A percentile compares a stretch with the other conserved stretches of the same genome.
Evolutionary conservation across 1,284 basidiomycete genomes (phyloP).

Genomic region (Baeospora myosura): DNA sequence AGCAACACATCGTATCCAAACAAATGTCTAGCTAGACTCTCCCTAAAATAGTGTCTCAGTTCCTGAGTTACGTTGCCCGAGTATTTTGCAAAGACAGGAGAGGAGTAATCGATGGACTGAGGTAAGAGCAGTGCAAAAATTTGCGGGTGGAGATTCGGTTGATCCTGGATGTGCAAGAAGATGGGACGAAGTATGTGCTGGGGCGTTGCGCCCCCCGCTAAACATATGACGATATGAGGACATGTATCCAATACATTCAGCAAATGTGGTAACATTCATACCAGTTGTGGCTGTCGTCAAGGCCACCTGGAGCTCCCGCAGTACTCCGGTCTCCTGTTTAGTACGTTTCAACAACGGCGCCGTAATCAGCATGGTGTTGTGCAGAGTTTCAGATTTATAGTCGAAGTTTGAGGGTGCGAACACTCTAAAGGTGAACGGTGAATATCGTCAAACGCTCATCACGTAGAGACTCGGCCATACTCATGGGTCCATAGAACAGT

Average conservation of each 20-base stretch:
- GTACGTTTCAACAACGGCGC: conserved; percentile 43
- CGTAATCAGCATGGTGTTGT: conserved; percentile 51
- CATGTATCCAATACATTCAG: too few relatives aligned
- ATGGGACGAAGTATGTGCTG: conserved; percentile 46
- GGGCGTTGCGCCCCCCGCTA: conserved; percentile 41
- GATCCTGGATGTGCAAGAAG: conserved; percentile 39
- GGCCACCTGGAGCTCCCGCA: conserved; percentile 29
- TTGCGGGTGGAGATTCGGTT: conserved; percentile 30
- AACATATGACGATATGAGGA: conserved; percentile 1
- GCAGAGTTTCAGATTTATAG: conserved; percentile 71
- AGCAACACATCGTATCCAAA: conserved; percentile 53
- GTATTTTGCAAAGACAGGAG: conserved; percentile 18
- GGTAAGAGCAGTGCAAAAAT: conserved; percentile 38
- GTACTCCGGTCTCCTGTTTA: conserved; percentile 28
- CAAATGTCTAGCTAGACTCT: conserved; percentile 45
- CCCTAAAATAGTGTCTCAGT: conserved; percentile 33
- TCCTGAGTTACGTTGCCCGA: conserved; percentile 30
- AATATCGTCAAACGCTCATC: conserved; percentile 2
- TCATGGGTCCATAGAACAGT: conserved; percentile 64
- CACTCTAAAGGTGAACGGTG: conserved; percentile 22
- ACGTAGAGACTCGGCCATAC: conserved; percentile 32
- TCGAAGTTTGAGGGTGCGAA: conserved; percentile 61
- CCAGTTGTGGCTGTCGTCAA: conserved; percentile 29
- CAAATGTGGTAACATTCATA: conserved; percentile 13
- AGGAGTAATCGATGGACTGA: conserved; percentile 26